Conservation (phyloP, 2,329 filamentous ascomycete genomes). For the Apiospora sp. region DNA sequence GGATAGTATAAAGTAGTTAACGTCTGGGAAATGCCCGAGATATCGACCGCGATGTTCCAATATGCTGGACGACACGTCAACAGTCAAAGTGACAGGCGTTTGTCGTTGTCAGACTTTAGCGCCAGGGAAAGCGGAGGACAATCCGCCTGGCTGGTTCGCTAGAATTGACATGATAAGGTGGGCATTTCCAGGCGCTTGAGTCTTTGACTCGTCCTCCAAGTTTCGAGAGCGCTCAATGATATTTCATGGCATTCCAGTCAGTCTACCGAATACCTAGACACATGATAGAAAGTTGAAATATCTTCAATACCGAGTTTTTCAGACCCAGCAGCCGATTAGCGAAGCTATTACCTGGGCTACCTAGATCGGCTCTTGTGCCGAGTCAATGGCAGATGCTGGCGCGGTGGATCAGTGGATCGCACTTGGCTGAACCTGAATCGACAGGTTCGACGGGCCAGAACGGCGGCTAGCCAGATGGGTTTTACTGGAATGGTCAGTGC, state of each 20-base stretch:
- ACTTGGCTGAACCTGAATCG: conserved; percentile 2
- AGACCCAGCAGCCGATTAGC: background rate
- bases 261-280: background rate
- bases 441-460: background rate
- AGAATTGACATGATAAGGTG: background rate
- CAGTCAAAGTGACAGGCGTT: background rate
- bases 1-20: too few relatives aligned
- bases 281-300: background rate
- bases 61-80: background rate
- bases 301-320: background rate
- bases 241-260: background rate
- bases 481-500: background rate
- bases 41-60: background rate
- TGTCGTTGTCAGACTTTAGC: background rate
- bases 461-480: background rate
- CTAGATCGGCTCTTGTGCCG: conserved; percentile 8
- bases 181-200: background rate
- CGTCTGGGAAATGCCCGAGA: background rate
- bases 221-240: background rate
- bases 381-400: conserved; percentile 8
- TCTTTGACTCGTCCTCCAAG: background rate
- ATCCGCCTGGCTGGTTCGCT: background rate
- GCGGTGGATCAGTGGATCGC: conserved; percentile 15
- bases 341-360: background rate
- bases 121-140: background rate